A percentile compares a stretch with the other conserved stretches of the same genome.
phyloP scores from a whole-genome alignment of 495 filamentous ascomycete species.

The Cladorrhinum samala region DNA sequence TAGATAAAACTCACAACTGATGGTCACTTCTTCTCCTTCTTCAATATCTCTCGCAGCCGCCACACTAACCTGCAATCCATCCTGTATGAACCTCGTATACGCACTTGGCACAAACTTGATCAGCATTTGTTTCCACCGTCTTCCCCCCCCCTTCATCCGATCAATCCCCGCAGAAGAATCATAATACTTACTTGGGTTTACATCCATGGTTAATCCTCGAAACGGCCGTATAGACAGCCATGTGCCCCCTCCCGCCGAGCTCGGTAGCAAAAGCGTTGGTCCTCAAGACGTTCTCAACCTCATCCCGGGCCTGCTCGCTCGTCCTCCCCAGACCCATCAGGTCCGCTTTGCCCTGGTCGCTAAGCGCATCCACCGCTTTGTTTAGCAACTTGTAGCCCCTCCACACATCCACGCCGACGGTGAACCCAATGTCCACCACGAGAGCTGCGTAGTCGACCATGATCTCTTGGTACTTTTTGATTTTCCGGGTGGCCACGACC shows the following conservation, averaged over 20 bases:
- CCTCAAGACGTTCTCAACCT: conserved; percentile 35
- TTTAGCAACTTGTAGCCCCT: conserved; percentile 30
- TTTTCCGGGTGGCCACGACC: conserved; percentile 27
- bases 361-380: conserved; percentile 28
- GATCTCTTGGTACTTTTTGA: conserved; percentile 27
- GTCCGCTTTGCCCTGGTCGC: conserved; percentile 21
- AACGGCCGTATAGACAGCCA: conserved; percentile 33
- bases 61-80: conserved; percentile 27
- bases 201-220: conserved; percentile 40
- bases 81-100: conserved; percentile 31
- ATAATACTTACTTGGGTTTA: conserved; percentile 31
- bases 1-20: conserved; percentile 27
- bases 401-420: conserved; percentile 20
- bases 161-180: conserved; percentile 1
- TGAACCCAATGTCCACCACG: conserved; percentile 30
- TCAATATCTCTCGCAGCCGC: conserved; percentile 29
- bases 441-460: conserved; percentile 35
- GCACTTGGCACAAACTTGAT: conserved; percentile 22
- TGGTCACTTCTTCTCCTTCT: conserved; percentile 37
- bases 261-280: conserved; percentile 35
- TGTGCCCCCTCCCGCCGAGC: conserved; percentile 25
- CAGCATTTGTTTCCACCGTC: too few species aligned
- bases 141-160: too few species aligned
- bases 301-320: conserved; percentile 26
- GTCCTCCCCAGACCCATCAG: conserved; percentile 27